These are phyloP conservation scores for Barnettozyma populi DNA, from an alignment of 805 yeast species.

Conservation along the genomic window DNA sequence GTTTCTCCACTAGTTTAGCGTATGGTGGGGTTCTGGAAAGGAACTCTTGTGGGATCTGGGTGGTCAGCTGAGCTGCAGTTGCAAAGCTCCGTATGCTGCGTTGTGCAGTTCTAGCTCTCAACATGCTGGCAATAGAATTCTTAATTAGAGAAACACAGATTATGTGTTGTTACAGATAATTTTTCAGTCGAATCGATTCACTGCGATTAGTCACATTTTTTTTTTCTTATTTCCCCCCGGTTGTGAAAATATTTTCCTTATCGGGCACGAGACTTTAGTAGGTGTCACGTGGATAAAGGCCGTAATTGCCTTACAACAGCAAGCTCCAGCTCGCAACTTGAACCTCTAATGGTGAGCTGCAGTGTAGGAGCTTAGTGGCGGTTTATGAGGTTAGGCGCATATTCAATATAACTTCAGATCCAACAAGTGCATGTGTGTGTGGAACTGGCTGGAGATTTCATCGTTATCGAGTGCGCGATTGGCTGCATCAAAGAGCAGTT, in stretches of 20 bases:
- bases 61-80: slow-evolving; percentile 19
- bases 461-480: too few species aligned
- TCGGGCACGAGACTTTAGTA: slow-evolving; percentile 1
- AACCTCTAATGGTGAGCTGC: too few species aligned
- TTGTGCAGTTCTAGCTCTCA: not conserved
- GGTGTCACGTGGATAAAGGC: not conserved
- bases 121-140: not conserved
- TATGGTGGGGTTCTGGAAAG: slow-evolving; percentile 84
- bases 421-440: too few species aligned
- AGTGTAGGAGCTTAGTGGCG: too few species aligned
- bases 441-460: too few species aligned
- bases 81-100: slow-evolving; percentile 19
- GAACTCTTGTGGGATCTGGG: slow-evolving; percentile 47
- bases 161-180: not conserved
- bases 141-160: not conserved
- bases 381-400: too few species aligned
- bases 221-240: not conserved
- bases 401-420: too few species aligned
- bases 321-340: too few species aligned
- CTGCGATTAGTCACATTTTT: slow-evolving; percentile 1
- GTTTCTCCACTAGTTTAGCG: slow-evolving; percentile 60
- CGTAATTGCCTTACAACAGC: too few species aligned
- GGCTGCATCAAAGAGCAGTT: too few species aligned
- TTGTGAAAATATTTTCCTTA: not conserved
- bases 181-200: slow-evolving; percentile 1